Evolutionary conservation across 2,329 filamentous ascomycete species (phyloP), one percentile per base, ranked within the genome.

Genomic region (Byssothecium circinans): DNA sequence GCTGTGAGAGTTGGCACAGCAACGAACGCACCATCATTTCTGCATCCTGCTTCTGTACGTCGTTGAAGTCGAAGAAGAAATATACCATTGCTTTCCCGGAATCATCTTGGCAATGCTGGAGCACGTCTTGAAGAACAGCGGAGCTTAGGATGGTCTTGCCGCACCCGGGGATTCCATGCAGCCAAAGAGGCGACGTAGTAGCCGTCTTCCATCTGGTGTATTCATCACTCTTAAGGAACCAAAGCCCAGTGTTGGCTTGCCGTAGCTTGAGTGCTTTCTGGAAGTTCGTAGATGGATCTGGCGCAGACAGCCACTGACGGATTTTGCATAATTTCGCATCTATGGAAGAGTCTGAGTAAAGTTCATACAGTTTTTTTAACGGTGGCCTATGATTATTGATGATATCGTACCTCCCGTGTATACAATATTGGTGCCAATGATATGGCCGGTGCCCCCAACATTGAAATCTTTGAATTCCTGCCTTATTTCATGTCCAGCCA

Each of bases 121-220:
- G 41, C 41, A 68, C 8, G 41, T 66, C 43, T 45, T 70, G 41
- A n/a, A 75, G 58, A 20, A 75, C 52, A 2, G 62, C 69, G 5
- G 68, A 73, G 47, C 65, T 68, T 0, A 75, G 60, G 43, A 75
- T 58, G 0, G 71, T 75, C 50, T 76, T 76, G 10, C 74, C 73
- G 40, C 72, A 75, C 30, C 73, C 73, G 15, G 69, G 62, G 18
- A 72, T 73, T 1, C 73, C 70, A 52, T 72, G 45, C 5, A 75
- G 61, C 71, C 70, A 76, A 0, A 75, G 47, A 44, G 61, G 60
- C 5, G 66, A 71, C 11, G 56, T 57, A 14, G 41, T 23, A 12
- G 39, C 34, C 1, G 25, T 51, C 46, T 65, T 72, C 73, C 71
- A 75, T 11, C 36, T 35, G 0, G 11, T 12, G 45, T 68, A 74